phyloP scores from a whole-genome alignment of 2,329 filamentous ascomycete genomes.

The Epicoccum sorghinum region DNA sequence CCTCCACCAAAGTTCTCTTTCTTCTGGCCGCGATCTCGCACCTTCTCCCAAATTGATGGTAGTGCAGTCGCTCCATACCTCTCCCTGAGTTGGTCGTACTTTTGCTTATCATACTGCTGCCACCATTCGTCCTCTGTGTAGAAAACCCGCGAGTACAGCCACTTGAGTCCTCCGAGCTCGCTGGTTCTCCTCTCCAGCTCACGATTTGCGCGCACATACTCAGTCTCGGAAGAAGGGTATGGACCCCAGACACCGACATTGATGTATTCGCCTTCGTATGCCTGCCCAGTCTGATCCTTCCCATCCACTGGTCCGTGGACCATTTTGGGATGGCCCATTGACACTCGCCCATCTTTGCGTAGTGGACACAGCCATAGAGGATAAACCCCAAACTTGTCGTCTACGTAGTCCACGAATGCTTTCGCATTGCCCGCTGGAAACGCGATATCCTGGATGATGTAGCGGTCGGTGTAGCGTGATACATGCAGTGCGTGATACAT shows the following conservation, averaged over 20 bases:
- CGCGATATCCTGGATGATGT: conserved; percentile 68
- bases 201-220: conserved; percentile 74
- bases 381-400: conserved; percentile 56
- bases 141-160: conserved; percentile 86
- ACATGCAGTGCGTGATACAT: conserved; percentile 69
- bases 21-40: conserved; percentile 49
- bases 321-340: conserved; percentile 37
- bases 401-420: conserved; percentile 59
- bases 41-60: conserved; percentile 73
- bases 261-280: conserved; percentile 35
- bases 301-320: conserved; percentile 15
- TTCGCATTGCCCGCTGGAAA: conserved; percentile 60
- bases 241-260: conserved; percentile 75
- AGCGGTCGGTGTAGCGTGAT: conserved; percentile 60
- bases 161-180: conserved; percentile 78
- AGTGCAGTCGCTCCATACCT: conserved; percentile 68
- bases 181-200: conserved; percentile 72
- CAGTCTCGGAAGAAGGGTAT: conserved; percentile 61
- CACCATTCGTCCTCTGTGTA: conserved; percentile 77
- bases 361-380: conserved; percentile 66
- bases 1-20: conserved; percentile 25
- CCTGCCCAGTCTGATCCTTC: not conserved
- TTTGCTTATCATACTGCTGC: conserved; percentile 63
- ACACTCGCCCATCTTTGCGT: conserved; percentile 40
- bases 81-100: conserved; percentile 66